phyloP scores from a whole-genome alignment of 1,284 basidiomycete genomes.

The Microbotryum intermedium region DNA sequence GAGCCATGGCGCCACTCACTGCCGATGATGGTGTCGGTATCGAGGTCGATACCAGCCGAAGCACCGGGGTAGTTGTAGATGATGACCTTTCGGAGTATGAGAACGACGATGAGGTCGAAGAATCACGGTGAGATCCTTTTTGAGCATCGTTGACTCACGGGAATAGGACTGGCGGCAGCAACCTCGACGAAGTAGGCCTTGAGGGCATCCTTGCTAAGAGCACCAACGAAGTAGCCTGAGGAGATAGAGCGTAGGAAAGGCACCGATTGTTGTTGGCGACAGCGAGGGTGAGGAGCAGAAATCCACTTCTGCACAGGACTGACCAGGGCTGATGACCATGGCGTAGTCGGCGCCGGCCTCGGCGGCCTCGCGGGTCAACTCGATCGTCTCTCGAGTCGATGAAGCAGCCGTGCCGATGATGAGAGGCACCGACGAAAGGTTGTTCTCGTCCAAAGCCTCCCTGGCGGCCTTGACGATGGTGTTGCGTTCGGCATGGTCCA shows the following conservation, averaged over 20 bases:
- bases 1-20: conserved; percentile 3
- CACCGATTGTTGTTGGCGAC: not conserved
- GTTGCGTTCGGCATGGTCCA: conserved; percentile 60
- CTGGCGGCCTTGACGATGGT: conserved; percentile 57
- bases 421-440: conserved; percentile 56
- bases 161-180: conserved; percentile 70
- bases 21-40: conserved; percentile 65
- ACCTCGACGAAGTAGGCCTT: conserved; percentile 50
- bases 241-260: not conserved
- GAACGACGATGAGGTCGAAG: not conserved
- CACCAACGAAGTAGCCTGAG: conserved; percentile 43
- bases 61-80: conserved; percentile 74
- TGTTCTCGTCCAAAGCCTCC: conserved; percentile 62
- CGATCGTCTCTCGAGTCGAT: conserved; percentile 71
- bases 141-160: conserved; percentile 41
- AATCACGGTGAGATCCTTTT: not conserved
- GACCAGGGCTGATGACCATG: conserved; percentile 48
- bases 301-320: not conserved
- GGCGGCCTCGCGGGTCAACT: conserved; percentile 65
- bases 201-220: conserved; percentile 42
- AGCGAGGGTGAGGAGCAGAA: not conserved
- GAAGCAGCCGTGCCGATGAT: conserved; percentile 74
- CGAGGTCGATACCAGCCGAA: conserved; percentile 75
- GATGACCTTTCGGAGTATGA: conserved; percentile 43
- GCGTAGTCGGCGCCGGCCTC: conserved; percentile 69